Evolutionary conservation across 257 asterid species (phyloP).

Genomic region (Prunella vulgaris): DNA sequence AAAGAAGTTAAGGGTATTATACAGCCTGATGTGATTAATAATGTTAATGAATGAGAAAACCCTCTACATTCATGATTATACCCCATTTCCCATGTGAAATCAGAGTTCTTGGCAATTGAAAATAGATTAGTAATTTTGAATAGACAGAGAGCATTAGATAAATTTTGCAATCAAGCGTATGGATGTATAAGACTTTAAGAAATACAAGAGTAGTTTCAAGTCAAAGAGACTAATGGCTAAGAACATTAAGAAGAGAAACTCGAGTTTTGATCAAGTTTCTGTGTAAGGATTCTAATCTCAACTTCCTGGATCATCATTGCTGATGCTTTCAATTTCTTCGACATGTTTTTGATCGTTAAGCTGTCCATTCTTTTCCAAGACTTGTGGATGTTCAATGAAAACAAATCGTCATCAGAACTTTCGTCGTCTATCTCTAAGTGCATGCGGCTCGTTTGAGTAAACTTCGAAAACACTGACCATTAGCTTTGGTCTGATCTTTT

Average conservation of each 20-base stretch:
- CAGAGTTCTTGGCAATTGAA: neutral
- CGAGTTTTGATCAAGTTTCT: constrained; percentile 29
- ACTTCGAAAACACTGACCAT: constrained; percentile 37
- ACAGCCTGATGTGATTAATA: neutral
- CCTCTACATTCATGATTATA: neutral
- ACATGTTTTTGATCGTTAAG: neutral
- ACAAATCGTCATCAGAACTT: neutral
- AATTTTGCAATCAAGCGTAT: too few species aligned
- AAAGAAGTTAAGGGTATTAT: neutral
- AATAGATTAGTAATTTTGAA: neutral
- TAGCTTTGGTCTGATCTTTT: constrained; percentile 11
- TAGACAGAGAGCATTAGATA: too few species aligned
- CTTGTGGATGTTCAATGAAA: constrained; percentile 1
- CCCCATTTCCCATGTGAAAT: neutral
- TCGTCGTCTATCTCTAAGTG: neutral
- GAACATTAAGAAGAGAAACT: constrained; percentile 32
- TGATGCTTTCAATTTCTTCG: constrained; percentile 18
- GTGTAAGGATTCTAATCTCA: constrained; percentile 26
- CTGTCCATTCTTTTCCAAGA: neutral
- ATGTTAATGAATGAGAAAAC: neutral
- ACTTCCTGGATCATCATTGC: constrained; percentile 26
- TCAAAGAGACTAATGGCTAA: neutral
- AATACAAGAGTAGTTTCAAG: too few species aligned
- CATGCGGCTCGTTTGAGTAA: constrained; percentile 13
- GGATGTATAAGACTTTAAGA: neutral